Percentiles rank a stretch among this genome's conserved stretches.
Conservation (phyloP, 164 flowering plant species). For the Liriodendron chinense region DNA sequence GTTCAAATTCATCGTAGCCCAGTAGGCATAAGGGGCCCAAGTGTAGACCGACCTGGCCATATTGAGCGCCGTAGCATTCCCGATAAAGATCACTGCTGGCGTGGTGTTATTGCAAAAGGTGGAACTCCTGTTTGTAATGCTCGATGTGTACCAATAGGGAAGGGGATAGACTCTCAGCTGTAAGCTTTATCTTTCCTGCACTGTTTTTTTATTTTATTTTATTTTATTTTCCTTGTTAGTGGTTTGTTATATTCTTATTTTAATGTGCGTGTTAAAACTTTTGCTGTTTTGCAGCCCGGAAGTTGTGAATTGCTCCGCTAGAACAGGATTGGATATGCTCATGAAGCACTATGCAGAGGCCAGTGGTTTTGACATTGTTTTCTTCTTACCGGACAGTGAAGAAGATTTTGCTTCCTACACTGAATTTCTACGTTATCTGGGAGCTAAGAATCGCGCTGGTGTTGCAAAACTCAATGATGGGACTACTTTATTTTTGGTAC, state of each 20-base stretch:
- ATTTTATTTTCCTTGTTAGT: no score
- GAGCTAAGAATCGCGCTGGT: slow-evolving; percentile 84
- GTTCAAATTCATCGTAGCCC: slow-evolving; percentile 40
- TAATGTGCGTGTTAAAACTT: background rate
- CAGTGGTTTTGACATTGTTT: slow-evolving; percentile 76
- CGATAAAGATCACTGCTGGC: slow-evolving; percentile 74
- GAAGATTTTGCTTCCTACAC: slow-evolving; percentile 95
- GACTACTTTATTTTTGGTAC: slow-evolving; percentile 91
- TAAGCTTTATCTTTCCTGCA: slow-evolving; percentile 38
- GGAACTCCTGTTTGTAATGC: slow-evolving; percentile 95
- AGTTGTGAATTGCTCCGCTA: slow-evolving; percentile 86
- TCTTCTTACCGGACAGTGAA: slow-evolving; percentile 95
- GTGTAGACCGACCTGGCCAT: slow-evolving; percentile 27
- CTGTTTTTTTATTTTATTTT: no score
- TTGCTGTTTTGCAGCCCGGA: slow-evolving; percentile 67
- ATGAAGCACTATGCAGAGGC: slow-evolving; percentile 86
- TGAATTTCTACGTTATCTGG: slow-evolving; percentile 88
- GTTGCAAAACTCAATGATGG: slow-evolving; percentile 97
- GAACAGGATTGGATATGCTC: slow-evolving; percentile 91
- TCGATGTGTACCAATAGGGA: slow-evolving; percentile 85
- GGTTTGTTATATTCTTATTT: background rate
- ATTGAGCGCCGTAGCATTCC: slow-evolving; percentile 22
- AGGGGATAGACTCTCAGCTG: slow-evolving; percentile 67
- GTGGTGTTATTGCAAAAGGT: slow-evolving; percentile 94
- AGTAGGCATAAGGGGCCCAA: slow-evolving; percentile 22